These are phyloP conservation scores for Aspergillus quadrilineatus DNA, from an alignment of 2,329 filamentous ascomycete species.

Conservation along the genomic window DNA sequence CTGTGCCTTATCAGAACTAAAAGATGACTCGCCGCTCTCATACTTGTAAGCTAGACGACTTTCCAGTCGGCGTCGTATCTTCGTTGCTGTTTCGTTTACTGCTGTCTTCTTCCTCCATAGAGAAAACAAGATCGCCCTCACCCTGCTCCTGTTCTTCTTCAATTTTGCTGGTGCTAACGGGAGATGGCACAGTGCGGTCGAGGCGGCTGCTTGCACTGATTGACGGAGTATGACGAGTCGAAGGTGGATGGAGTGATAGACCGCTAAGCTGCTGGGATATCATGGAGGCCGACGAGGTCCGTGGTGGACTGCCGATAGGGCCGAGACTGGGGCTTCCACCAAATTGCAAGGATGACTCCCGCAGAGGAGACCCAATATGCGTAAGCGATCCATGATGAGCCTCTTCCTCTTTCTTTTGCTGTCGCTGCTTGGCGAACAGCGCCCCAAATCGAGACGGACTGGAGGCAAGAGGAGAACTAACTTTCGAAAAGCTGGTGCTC, in stretches of 20 bases:
- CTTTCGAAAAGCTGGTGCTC: conserved; percentile 49
- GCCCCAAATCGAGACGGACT: conserved; percentile 64
- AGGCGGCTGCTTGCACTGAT: conserved; percentile 35
- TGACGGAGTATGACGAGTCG: conserved; percentile 38
- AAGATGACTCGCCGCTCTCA: conserved; percentile 13
- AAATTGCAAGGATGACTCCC: conserved; percentile 57
- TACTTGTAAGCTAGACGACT: conserved; percentile 20
- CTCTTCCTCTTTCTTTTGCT: conserved; percentile 54
- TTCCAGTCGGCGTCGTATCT: conserved; percentile 23
- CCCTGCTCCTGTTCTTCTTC: conserved; percentile 51
- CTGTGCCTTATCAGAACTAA: conserved; percentile 7
- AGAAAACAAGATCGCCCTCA: conserved; percentile 49
- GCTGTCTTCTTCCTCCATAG: conserved; percentile 52
- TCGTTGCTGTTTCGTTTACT: conserved; percentile 42
- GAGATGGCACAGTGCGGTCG: conserved; percentile 48
- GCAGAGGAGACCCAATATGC: conserved; percentile 65
- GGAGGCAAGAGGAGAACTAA: conserved; percentile 57
- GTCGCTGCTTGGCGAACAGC: conserved; percentile 55
- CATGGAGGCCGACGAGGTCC: conserved; percentile 60
- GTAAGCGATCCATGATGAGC: conserved; percentile 51
- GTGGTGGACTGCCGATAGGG: conserved; percentile 52
- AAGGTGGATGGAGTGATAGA: conserved; percentile 45
- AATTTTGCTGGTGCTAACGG: conserved; percentile 46
- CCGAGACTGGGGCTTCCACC: conserved; percentile 52
- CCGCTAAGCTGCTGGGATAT: conserved; percentile 58